Base-by-base conservation (phyloP, 78 protist genomes). In the Acrasis kona region DNA sequence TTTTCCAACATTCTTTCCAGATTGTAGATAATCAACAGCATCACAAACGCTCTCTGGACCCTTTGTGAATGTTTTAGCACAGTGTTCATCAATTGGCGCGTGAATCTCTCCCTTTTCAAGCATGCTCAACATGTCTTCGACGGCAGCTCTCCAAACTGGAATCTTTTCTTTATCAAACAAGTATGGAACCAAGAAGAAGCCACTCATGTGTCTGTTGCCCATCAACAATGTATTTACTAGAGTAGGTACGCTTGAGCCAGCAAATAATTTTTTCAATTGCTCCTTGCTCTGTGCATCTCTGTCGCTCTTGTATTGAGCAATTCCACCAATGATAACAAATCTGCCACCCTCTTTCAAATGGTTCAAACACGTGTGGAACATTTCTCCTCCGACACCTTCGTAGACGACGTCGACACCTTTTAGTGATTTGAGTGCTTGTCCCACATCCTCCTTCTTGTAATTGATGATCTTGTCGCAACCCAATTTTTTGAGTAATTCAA, bases 381-480 rank as follows among this genome's bases (percentile, higher is more conserved):
- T 39, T 29, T 42, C 70, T 8, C 76, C 79, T 31, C 85, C 85
- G 12, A 81, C 85, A 1, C 73, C 38, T 65, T 81, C 85, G 70
- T 81, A 79, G 72, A 80, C 84, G 19, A 65, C 40, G 28, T 81
- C 72, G 10, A 81, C 76, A 3, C 85, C 79, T 10, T 58, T 9
- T 39, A 68, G 77, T 1, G 37, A 34, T 35, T 69, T 27, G 29
- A 81, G 74, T n/a, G 75, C 85, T 7, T 38, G 37, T 30, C 41
- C 12, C 35, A 72, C 29, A 8, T 71, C 35, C 41, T 81, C 85
- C 74, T 70, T 71, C 35, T 81, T 81, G 76, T 81, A 81, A 73
- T 81, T 74, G 57, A 81, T 29, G 10, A 32, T 65, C 30, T 74
- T 66, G 27, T 81, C 80, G 28, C 74, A 69, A 2, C 79, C 80